Evolutionary conservation across 345 rosid genomes (phyloP), one percentile per base, ranked within the genome.

Genomic region (Aquilaria malaccensis): DNA sequence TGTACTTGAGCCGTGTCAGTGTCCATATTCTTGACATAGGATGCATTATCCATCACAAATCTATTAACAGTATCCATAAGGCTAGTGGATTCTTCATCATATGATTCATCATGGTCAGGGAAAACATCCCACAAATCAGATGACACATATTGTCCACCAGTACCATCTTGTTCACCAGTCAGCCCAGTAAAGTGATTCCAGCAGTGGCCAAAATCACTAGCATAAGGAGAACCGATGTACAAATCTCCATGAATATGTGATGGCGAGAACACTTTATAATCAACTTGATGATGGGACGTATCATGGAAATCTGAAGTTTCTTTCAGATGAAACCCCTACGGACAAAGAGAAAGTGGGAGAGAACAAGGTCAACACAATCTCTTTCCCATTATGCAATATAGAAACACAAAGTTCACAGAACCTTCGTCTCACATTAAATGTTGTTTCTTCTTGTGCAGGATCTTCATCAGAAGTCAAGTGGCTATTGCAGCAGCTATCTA

Each of bases 171-270:
- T 22, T 1, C 22, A 68, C 81, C 81, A 62, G 13, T 45, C 58
- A 76, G 48, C 45, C 81, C 87, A 37, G 61, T 76, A 56, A 68
- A 67, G 65, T 61, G 68, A 70, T 77, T 78, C 22, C 22, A 22
- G 22, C 43, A 4, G 43, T 37, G 43, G 69, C 97, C 96, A 68
- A 93, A 87, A 71, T 93, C 94, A 73, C 74, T 74, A 30, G 78
- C 80, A 67, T 72, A 87, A 62, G 82, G 88, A 1, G 93, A 80
- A 74, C 72, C 83, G 66, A 83, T 60, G 63, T 59, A 70, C 61
- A 76, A 66, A 47, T 74, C 86, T 52, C 74, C 72, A 45, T 61
- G 58, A 62, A 73, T 41, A 33, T 73, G 74, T 1, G 79, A 56
- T 13, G 89, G 86, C 46, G 81, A 69, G 72, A 82, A 74, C 30